Conservation (phyloP, 805 yeast genomes). For the Schizosaccharomyces lindneri region DNA sequence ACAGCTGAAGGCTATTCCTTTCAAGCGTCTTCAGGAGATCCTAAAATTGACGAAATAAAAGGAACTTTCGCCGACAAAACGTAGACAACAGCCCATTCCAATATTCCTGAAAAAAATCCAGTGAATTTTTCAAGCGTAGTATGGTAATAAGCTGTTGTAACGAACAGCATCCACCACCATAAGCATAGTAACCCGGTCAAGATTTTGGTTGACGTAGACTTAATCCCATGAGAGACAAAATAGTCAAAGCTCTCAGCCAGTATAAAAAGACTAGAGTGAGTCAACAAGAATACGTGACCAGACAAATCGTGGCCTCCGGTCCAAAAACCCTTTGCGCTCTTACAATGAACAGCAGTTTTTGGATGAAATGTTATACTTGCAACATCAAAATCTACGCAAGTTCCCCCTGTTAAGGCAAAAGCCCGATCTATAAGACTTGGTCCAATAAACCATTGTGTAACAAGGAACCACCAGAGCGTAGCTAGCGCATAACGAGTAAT, state of each 20-base stretch:
- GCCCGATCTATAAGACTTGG: slow-evolving; percentile 72
- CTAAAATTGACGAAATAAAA: neutral
- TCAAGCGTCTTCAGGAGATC: neutral
- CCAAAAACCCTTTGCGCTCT: slow-evolving; percentile 44
- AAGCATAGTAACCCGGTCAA: slow-evolving; percentile 15
- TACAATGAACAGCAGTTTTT: slow-evolving; percentile 20
- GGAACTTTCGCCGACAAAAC: neutral
- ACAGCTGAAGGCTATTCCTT: too few relatives aligned
- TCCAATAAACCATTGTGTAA: slow-evolving; percentile 73
- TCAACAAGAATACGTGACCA: slow-evolving; percentile 68
- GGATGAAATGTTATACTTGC: neutral
- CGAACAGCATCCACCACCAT: slow-evolving; percentile 73
- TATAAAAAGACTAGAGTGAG: slow-evolving; percentile 39
- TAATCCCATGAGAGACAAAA: neutral
- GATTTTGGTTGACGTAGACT: slow-evolving; percentile 11
- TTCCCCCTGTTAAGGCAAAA: slow-evolving; percentile 62
- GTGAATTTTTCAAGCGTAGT: slow-evolving; percentile 33
- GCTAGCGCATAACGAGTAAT: slow-evolving; percentile 23
- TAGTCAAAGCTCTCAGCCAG: slow-evolving; percentile 34
- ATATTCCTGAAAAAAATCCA: slow-evolving; percentile 7
- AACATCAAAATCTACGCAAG: slow-evolving; percentile 20
- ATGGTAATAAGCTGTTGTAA: slow-evolving; percentile 72
- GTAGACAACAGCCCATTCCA: slow-evolving; percentile 7
- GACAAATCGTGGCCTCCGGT: slow-evolving; percentile 84
- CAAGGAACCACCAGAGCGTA: slow-evolving; percentile 62